Conservation (phyloP, 176 grass and related monocot species). For the Zizania latifolia region DNA sequence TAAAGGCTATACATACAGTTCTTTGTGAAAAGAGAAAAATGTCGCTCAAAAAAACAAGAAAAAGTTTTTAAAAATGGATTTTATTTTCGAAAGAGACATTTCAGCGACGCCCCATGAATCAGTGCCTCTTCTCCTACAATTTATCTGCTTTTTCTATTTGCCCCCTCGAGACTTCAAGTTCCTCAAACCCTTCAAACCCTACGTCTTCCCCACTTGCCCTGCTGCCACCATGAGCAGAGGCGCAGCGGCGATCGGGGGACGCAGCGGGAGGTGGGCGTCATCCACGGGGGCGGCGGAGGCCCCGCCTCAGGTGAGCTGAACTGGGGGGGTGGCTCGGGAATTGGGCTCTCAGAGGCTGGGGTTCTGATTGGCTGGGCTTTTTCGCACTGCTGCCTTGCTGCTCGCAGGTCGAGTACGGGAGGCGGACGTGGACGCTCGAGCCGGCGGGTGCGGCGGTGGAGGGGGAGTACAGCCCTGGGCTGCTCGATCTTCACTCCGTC, state of each 20-base stretch:
- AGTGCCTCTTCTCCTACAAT: too few relatives aligned
- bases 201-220: not conserved
- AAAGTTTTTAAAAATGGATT: too few relatives aligned
- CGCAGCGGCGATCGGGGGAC: not conserved
- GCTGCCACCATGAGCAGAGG: not conserved
- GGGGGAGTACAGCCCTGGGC: slow-evolving; percentile 38
- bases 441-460: not conserved
- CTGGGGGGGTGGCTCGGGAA: not conserved
- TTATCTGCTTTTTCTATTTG: not conserved
- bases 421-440: slow-evolving; percentile 32
- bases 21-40: too few relatives aligned
- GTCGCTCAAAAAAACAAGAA: too few relatives aligned
- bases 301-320: not conserved
- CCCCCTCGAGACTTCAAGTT: not conserved
- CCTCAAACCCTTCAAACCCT: not conserved
- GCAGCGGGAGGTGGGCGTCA: slow-evolving; percentile 16
- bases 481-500: slow-evolving; percentile 52
- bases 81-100: too few relatives aligned
- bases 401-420: slow-evolving; percentile 43
- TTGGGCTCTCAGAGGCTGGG: not conserved
- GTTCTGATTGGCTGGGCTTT: not conserved
- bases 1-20: too few relatives aligned
- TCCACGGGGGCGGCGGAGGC: not conserved
- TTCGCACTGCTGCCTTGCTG: too few relatives aligned
- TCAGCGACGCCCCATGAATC: too few relatives aligned